Base-by-base conservation (phyloP, 2,329 filamentous ascomycete genomes). In the Macroventuria anomochaeta region DNA sequence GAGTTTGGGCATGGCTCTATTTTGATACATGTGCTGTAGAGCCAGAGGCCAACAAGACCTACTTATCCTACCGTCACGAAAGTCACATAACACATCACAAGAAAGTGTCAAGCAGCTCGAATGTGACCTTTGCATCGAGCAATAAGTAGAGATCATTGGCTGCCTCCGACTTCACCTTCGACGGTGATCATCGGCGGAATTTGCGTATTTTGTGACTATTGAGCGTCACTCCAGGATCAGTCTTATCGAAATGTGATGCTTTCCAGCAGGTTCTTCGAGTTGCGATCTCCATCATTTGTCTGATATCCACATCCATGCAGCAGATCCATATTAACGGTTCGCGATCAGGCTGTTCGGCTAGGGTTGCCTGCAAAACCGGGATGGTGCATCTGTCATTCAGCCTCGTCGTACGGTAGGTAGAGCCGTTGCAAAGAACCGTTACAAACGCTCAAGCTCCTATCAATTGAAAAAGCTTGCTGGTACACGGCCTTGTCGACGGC, bases 241-340 rank as follows among this genome's bases (percentile, higher is more conserved):
- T 20, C 12, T 32, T 15, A 10, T 46, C 28, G 28, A 40, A 20
- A 13, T 40, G 32, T 28, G 40, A 21, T 17, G 8, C 3, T 25
- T 8, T 8, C 7, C 25, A 23, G n/a, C 18, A 31, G 10, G 11
- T 6, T 23, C 10, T 8, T 13, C 8, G 20, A 11, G 7, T 15
- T 48, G 23, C 44, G 51, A 54, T 54, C 18, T 5, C 29, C 29
- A 15, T 15, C 39, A 31, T 31, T 40, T 46, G 28, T 49, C 40
- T 46, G 51, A 54, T 54, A 36, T 46, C 17, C 51, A 37, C 28
- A 49, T 49, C 51, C 51, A 49, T 54, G 51, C 47, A 17, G 20
- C 39, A 25, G 26, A 43, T 51, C 40, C 33, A n/a, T 41, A 38
- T 7, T n/a, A 40, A 23, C 38, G 28, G 44, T 46, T 44, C 34